phyloP scores from a whole-genome alignment of 306 rosid genomes.

The Elaeagnus macrophylla region DNA sequence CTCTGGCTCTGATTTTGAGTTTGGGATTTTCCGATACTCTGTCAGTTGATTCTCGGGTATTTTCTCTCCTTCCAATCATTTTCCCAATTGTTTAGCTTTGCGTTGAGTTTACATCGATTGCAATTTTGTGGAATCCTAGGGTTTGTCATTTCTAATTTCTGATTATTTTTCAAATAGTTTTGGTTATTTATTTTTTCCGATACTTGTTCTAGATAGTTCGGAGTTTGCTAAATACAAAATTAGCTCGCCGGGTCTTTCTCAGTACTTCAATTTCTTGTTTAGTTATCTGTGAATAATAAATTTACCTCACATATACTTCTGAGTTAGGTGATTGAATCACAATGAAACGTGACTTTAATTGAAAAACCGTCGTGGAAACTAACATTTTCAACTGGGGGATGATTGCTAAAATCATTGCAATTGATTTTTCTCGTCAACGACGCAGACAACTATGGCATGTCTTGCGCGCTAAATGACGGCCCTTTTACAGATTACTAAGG shows the following conservation, averaged over 20 bases:
- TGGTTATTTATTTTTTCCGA: too few species aligned
- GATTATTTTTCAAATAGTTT: not conserved
- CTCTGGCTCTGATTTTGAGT: not conserved
- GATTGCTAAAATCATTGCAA: not conserved
- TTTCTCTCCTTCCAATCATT: conserved; percentile 17
- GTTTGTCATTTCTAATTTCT: not conserved
- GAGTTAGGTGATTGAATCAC: too few species aligned
- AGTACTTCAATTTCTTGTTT: too few species aligned
- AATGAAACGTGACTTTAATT: too few species aligned
- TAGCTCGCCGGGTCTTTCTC: too few species aligned
- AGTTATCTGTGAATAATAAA: too few species aligned
- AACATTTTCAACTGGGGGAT: too few species aligned
- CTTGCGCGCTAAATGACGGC: not conserved
- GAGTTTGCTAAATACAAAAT: too few species aligned
- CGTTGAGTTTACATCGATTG: not conserved
- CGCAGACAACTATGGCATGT: not conserved
- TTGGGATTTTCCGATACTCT: conserved; percentile 5
- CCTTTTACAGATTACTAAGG: too few species aligned
- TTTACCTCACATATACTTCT: too few species aligned
- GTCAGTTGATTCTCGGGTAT: conserved; percentile 10
- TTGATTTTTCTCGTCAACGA: not conserved
- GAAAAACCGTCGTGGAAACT: too few species aligned
- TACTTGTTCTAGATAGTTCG: too few species aligned
- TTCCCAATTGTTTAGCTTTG: not conserved
- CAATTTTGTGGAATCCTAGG: not conserved